phyloP scores from a whole-genome alignment of 192 early-diverging fungal genomes.

The Coemansia sp. region DNA sequence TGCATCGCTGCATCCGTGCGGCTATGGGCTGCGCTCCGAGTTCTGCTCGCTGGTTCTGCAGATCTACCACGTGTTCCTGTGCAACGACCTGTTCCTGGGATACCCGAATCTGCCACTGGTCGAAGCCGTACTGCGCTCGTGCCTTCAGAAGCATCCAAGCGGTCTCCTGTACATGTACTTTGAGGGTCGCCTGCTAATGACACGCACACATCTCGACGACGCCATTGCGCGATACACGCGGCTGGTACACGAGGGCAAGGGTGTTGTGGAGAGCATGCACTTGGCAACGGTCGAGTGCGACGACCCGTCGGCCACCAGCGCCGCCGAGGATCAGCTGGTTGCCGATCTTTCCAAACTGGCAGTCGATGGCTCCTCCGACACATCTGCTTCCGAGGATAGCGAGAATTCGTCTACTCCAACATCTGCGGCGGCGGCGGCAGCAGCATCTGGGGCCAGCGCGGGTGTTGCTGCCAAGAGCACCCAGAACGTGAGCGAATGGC shows the following conservation, averaged over 20 bases:
- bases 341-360: slow-evolving; percentile 47
- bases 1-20: slow-evolving; percentile 28
- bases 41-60: slow-evolving; percentile 75
- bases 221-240: slow-evolving; percentile 63
- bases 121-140: slow-evolving; percentile 55
- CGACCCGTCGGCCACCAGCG: slow-evolving; percentile 6
- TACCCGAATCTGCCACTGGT: slow-evolving; percentile 69
- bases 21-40: slow-evolving; percentile 70
- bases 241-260: slow-evolving; percentile 17
- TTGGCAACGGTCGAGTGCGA: not conserved
- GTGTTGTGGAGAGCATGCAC: slow-evolving; percentile 17
- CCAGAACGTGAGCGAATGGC: slow-evolving; percentile 55
- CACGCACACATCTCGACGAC: slow-evolving; percentile 56
- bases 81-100: slow-evolving; percentile 64
- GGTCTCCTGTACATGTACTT: slow-evolving; percentile 76
- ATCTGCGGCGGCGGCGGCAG: not conserved
- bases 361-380: slow-evolving; percentile 44
- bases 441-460: not conserved
- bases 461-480: not conserved
- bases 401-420: not conserved
- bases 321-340: slow-evolving; percentile 7
- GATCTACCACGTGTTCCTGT: slow-evolving; percentile 76
- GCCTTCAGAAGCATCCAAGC: slow-evolving; percentile 61
- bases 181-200: slow-evolving; percentile 63
- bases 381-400: not conserved